A percentile compares a stretch with the other conserved stretches of the same genome.
Conservation (phyloP, 2,329 filamentous ascomycete species). For the Fusarium circinatum region DNA sequence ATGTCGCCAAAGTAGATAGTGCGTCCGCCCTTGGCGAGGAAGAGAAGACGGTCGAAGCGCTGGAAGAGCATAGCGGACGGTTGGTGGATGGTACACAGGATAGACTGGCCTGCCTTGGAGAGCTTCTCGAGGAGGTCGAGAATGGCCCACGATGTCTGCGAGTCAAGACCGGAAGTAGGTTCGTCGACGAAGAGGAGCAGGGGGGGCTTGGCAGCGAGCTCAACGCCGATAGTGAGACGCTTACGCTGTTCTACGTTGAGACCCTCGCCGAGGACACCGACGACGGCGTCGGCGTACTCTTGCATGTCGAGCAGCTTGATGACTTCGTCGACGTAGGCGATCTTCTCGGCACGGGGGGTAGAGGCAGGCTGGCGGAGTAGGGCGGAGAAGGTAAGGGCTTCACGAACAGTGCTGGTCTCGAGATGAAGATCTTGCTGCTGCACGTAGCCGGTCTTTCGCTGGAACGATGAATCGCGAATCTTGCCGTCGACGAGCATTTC, state of each 20-base stretch:
- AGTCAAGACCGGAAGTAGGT: conserved; percentile 66
- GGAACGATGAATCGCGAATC: conserved; percentile 72
- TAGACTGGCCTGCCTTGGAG: conserved; percentile 60
- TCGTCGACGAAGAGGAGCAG: conserved; percentile 65
- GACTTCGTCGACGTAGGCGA: conserved; percentile 63
- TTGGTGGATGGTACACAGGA: conserved; percentile 64
- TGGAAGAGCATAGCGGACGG: conserved; percentile 53
- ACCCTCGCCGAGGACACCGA: conserved; percentile 56
- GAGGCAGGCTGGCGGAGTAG: conserved; percentile 57
- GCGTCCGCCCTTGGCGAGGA: conserved; percentile 48
- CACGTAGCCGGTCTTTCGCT: conserved; percentile 77
- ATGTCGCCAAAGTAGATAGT: conserved; percentile 44
- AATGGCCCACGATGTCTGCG: conserved; percentile 75
- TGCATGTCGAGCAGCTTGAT: conserved; percentile 65
- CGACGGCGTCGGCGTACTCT: conserved; percentile 65
- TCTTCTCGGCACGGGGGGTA: conserved; percentile 59
- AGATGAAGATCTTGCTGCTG: conserved; percentile 70
- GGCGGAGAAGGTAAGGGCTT: conserved; percentile 55
- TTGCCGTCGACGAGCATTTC: conserved; percentile 78
- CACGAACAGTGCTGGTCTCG: conserved; percentile 58
- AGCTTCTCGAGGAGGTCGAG: conserved; percentile 76
- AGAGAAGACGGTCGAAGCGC: conserved; percentile 66
- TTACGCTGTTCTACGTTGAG: conserved; percentile 63
- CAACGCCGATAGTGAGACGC: conserved; percentile 62
- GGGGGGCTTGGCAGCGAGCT: conserved; percentile 55